Evolutionary conservation across 1,139 yeast species (phyloP), one percentile per base, ranked within the genome.

Genomic region (Suhomyces coccinellae): DNA sequence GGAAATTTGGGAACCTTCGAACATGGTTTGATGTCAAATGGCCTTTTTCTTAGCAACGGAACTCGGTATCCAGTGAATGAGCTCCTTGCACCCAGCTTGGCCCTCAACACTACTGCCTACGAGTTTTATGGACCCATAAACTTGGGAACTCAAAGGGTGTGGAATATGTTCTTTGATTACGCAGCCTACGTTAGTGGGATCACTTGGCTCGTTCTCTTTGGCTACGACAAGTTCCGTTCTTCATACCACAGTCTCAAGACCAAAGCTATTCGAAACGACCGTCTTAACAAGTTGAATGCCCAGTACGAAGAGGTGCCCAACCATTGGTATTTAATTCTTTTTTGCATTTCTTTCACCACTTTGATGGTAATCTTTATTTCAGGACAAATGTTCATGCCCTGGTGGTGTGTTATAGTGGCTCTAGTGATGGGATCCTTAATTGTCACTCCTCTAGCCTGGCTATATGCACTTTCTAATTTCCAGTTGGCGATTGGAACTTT

Each of bases 401-500:
- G 75, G 77, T 73, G 75, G 73, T 66, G 77, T 28, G 71, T 73
- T 44, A 37, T 75, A 2, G 69, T 76, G 9, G 81, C 76, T 0
- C 56, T 77, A 26, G 45, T 53, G 3, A 59, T 75, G 51, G 81
- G 81, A 0, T 61, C 72, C 0, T 49, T 75, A 3, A 75, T 75
- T 28, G 79, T 77, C 17, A 68, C 74, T 0, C 81, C 82, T 1
- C 63, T 77, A 52, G 69, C 77, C 32, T 77, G 80, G 73, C 57
- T 77, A 8, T 77, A 74, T 50, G 82, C 82, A 0, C 59, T 73
- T 20, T 73, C 80, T 11, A 77, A 75, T 52, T 77, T 77, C 55
- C 81, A 77, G 51, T 59, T 77, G 30, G 77, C 80, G 1, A 71
- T 76, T 26, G 81, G 81, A 2, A 73, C 80, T 0, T 74, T 77